Percentiles rank a stretch among this genome's conserved stretches.
phyloP scores from a whole-genome alignment of 2,329 filamentous ascomycete species.

The Lasiodiplodia hormozganensis region DNA sequence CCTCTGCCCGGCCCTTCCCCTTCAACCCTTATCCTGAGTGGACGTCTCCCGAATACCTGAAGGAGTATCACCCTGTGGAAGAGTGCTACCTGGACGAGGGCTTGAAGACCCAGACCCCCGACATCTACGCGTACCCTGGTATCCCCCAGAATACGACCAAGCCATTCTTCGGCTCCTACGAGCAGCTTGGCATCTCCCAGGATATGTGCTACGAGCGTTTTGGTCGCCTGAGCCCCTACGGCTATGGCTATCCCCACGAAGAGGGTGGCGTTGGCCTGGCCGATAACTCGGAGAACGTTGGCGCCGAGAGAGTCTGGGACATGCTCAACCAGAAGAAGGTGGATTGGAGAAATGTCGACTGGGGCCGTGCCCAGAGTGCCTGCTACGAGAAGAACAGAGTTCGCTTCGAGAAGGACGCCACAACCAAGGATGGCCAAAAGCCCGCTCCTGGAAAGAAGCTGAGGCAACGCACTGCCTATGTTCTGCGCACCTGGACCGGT shows the following conservation, averaged over 20 bases:
- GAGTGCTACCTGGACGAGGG: conserved; percentile 67
- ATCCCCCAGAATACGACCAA: conserved; percentile 57
- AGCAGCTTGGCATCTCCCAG: conserved; percentile 54
- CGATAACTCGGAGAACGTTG: conserved; percentile 52
- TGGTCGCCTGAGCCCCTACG: conserved; percentile 58
- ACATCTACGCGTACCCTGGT: conserved; percentile 69
- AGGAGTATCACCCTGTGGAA: conserved; percentile 60
- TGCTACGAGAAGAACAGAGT: conserved; percentile 58
- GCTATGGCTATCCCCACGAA: conserved; percentile 56
- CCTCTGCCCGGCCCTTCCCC: conserved; percentile 44
- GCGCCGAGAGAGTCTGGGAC: conserved; percentile 60
- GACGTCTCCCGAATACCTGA: conserved; percentile 51
- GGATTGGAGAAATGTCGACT: conserved; percentile 57
- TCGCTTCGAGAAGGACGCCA: conserved; percentile 50
- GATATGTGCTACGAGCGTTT: conserved; percentile 60
- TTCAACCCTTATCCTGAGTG: conserved; percentile 57
- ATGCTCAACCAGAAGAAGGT: conserved; percentile 60
- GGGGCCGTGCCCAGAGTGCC: conserved; percentile 55
- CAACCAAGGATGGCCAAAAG: conserved; percentile 35
- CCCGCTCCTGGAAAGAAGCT: conserved; percentile 47
- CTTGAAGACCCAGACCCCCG: conserved; percentile 61
- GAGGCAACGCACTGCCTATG: conserved; percentile 74
- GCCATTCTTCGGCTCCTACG: conserved; percentile 57
- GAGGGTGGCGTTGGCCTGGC: conserved; percentile 58
- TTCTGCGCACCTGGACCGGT: conserved; percentile 84